Evolutionary conservation across 805 yeast species (phyloP).

Genomic region (Pichia ethanolica): DNA sequence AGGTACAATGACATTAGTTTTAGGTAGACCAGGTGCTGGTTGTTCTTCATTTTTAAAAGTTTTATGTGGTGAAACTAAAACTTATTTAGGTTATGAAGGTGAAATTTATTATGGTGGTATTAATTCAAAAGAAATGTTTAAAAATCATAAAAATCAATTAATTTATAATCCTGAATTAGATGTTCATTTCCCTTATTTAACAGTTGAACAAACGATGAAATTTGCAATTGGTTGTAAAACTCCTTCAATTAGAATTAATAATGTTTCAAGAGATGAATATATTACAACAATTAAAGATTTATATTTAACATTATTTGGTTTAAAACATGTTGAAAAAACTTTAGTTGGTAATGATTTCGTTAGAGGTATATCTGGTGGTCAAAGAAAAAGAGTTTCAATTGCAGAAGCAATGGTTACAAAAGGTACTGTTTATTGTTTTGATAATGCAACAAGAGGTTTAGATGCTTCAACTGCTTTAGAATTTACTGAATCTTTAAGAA

Average conservation of each 20-base stretch:
- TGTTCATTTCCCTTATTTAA: slow-evolving; percentile 46
- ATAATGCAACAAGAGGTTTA: slow-evolving; percentile 60
- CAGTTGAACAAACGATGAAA: slow-evolving; percentile 47
- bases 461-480: slow-evolving; percentile 31
- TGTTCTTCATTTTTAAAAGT: slow-evolving; percentile 48
- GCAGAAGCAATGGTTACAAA: slow-evolving; percentile 54
- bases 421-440: slow-evolving; percentile 54
- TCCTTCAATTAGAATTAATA: slow-evolving; percentile 39
- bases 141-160: slow-evolving; percentile 37
- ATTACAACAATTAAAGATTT: slow-evolving; percentile 38
- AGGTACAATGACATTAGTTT: slow-evolving; percentile 48
- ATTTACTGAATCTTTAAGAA: slow-evolving; percentile 51
- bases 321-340: slow-evolving; percentile 53
- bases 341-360: slow-evolving; percentile 61
- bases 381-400: slow-evolving; percentile 62
- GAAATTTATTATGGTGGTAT: slow-evolving; percentile 42
- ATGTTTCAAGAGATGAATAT: slow-evolving; percentile 33
- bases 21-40: slow-evolving; percentile 59
- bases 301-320: slow-evolving; percentile 46
- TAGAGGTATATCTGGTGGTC: slow-evolving; percentile 69
- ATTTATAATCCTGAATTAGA: slow-evolving; percentile 51
- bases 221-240: slow-evolving; percentile 51
- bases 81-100: slow-evolving; percentile 33
- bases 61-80: slow-evolving; percentile 37
- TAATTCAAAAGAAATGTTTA: slow-evolving; percentile 39